Conservation (phyloP, 75 land plant species). For the Cupressus sempervirens region DNA sequence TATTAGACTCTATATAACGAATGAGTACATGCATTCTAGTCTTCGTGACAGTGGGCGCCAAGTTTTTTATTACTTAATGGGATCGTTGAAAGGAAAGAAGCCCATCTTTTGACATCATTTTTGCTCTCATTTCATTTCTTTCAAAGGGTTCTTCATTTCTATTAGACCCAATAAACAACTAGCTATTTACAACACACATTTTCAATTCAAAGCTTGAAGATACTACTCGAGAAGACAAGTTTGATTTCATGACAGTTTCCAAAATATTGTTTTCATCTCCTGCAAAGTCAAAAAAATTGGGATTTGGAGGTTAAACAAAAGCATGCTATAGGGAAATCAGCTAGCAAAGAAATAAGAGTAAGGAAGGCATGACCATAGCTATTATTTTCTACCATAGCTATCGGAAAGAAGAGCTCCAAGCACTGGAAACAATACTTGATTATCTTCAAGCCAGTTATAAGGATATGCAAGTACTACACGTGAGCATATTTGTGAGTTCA, state of each 20-base stretch:
- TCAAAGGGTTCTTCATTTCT: no score
- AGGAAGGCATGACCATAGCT: neutral
- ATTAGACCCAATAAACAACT: no score
- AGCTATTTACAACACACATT: no score
- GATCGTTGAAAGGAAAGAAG: conserved; percentile 83
- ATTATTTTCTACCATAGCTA: neutral
- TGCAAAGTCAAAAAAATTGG: no score
- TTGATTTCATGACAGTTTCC: no score
- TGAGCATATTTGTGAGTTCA: neutral
- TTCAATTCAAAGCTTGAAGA: no score
- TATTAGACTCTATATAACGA: conserved; percentile 85
- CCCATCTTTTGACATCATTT: conserved; percentile 41
- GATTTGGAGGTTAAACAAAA: no score
- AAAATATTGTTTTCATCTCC: no score
- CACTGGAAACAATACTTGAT: neutral
- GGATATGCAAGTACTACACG: neutral
- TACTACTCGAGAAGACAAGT: no score
- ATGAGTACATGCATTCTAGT: conserved; percentile 95
- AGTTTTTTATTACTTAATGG: conserved; percentile 76
- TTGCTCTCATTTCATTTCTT: neutral
- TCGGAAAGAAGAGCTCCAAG: neutral
- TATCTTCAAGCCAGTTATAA: neutral
- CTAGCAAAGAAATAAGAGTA: no score
- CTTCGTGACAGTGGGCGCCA: conserved; percentile 73
- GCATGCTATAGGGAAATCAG: no score